Conservation (phyloP, 257 asterid species). For the Plectranthus barbatus region DNA sequence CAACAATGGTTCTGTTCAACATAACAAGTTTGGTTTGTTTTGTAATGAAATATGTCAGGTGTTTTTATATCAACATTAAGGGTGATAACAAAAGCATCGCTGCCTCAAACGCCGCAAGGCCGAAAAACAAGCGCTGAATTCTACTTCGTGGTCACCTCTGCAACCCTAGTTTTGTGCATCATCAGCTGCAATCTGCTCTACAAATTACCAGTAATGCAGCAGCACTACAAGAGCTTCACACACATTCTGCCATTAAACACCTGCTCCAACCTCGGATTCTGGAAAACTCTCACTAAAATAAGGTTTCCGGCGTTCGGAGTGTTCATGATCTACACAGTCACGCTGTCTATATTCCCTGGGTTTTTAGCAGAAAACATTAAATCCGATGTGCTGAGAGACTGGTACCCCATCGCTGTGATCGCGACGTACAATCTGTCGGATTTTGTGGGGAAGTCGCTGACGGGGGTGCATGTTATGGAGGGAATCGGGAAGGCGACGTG, state of each 20-base stretch:
- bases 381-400: conserved; percentile 43
- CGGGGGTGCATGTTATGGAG: conserved; percentile 32
- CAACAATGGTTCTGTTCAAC: too few species aligned
- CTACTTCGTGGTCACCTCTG: conserved; percentile 48
- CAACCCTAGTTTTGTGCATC: conserved; percentile 37
- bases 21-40: not conserved
- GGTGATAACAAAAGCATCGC: conserved; percentile 65
- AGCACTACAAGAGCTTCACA: conserved; percentile 19
- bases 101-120: conserved; percentile 62
- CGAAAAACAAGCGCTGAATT: conserved; percentile 57
- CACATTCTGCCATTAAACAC: not conserved
- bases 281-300: conserved; percentile 26
- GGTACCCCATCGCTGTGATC: conserved; percentile 63
- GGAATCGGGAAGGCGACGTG: conserved; percentile 45
- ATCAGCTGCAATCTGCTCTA: conserved; percentile 49
- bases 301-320: conserved; percentile 57
- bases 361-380: conserved; percentile 51
- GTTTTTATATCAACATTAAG: conserved; percentile 48
- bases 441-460: conserved; percentile 55
- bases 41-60: conserved; percentile 28
- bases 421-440: conserved; percentile 50
- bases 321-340: conserved; percentile 52
- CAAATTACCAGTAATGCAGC: conserved; percentile 46
- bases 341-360: conserved; percentile 73
- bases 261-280: conserved; percentile 21